A percentile compares a stretch with the other conserved stretches of the same genome.
phyloP scores from a whole-genome alignment of 2,329 filamentous ascomycete species.

The Xylaria sp. region DNA sequence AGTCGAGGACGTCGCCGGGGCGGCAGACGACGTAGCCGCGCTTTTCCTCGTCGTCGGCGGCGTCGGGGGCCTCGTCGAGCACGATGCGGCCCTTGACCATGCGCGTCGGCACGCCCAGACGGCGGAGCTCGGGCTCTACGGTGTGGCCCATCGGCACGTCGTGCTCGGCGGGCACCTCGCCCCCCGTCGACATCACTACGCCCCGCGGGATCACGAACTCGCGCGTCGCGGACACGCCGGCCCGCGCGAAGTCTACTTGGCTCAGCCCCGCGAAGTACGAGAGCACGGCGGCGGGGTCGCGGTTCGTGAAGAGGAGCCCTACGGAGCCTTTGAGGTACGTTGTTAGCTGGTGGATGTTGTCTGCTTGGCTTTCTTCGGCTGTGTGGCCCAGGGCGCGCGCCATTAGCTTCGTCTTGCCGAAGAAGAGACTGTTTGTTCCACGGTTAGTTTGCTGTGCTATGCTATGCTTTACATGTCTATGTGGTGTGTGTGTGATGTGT shows the following conservation, averaged over 20 bases:
- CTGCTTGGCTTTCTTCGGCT: conserved; percentile 78
- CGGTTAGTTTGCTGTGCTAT: not conserved
- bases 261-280: conserved; percentile 74
- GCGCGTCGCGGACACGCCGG: conserved; percentile 76
- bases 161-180: conserved; percentile 78
- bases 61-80: conserved; percentile 57
- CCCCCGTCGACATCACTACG: conserved; percentile 79
- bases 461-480: not conserved
- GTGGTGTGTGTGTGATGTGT: not conserved
- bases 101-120: conserved; percentile 86
- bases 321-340: conserved; percentile 79
- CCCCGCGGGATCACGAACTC: conserved; percentile 82
- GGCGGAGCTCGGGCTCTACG: conserved; percentile 87
- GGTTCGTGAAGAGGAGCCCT: conserved; percentile 88
- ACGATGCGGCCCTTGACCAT: conserved; percentile 88
- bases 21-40: conserved; percentile 79
- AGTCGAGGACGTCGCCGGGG: conserved; percentile 84
- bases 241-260: conserved; percentile 88
- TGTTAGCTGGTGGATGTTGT: conserved; percentile 74
- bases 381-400: conserved; percentile 85
- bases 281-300: conserved; percentile 68
- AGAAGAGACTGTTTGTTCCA: conserved; percentile 74
- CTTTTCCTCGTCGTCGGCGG: conserved; percentile 52
- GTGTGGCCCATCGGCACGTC: conserved; percentile 88
- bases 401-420: conserved; percentile 99